Conservation (phyloP, 495 filamentous ascomycete genomes). For the Aspergillus bertholletiae region DNA sequence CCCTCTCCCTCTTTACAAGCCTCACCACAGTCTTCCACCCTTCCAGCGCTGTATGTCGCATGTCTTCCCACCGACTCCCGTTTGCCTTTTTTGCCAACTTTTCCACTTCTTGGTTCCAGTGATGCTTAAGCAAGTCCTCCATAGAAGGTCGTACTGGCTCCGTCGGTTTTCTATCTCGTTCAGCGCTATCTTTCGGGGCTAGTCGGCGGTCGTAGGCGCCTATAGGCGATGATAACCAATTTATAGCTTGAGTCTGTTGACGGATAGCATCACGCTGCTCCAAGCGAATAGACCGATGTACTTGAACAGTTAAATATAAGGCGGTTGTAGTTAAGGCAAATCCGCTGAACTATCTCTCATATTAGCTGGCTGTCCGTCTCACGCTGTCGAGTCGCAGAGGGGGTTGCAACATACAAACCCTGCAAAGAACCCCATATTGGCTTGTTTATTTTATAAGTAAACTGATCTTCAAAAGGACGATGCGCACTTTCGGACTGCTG, state of each 20-base stretch:
- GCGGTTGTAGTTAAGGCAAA: conserved; percentile 78
- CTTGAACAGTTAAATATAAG: conserved; percentile 73
- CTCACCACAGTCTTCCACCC: conserved; percentile 29
- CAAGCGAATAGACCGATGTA: conserved; percentile 69
- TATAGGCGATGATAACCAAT: conserved; percentile 46
- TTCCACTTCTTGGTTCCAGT: conserved; percentile 76
- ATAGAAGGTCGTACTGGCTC: conserved; percentile 40
- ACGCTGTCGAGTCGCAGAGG: background rate
- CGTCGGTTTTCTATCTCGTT: conserved; percentile 21
- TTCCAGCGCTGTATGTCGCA: conserved; percentile 44
- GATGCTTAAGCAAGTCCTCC: conserved; percentile 67
- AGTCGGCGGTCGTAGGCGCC: conserved; percentile 42
- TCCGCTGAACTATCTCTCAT: conserved; percentile 58
- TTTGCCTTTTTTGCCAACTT: conserved; percentile 63
- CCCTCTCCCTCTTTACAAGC: conserved; percentile 36
- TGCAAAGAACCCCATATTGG: conserved; percentile 69
- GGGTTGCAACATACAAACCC: conserved; percentile 67
- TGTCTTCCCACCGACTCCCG: conserved; percentile 58
- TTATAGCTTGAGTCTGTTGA: conserved; percentile 61
- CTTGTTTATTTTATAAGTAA: background rate
- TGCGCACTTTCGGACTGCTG: background rate
- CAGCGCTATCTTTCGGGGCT: conserved; percentile 23
- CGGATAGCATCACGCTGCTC: conserved; percentile 68
- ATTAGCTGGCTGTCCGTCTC: background rate
- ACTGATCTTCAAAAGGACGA: background rate